Base-by-base conservation (phyloP, 192 early-diverging fungal genomes). In the Glomus cerebriforme region DNA sequence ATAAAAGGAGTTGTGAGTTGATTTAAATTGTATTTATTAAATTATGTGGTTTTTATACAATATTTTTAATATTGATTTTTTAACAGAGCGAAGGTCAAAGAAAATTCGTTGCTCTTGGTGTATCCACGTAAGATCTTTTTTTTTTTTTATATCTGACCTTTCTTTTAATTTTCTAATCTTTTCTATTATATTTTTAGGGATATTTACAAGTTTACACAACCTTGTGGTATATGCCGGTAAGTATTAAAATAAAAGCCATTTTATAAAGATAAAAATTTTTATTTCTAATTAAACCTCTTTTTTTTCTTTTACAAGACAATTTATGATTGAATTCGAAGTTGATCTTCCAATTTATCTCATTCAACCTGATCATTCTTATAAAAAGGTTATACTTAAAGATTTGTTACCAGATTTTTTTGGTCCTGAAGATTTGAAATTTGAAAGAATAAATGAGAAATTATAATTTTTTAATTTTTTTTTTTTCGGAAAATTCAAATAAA, bases 1-100 rank as follows among this genome's bases (percentile, higher is more conserved):
- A 89, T 92, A 12, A 97, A 95, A 79, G 96, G 96, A 29, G 92
- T 98, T 73, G 92, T 94, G 89, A 82, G 83, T 76, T 67, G 17
- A 17, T n/a, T 22, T 2, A 26, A 26, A 29, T 12, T 68, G 12
- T n/a, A 15, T 62, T 35, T 47, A 29, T 17, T 1, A 27, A 39
- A 9, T 9, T 1, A 12, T 12, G 10, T 43, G 39, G 39, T 43
- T 2, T 43, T 45, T 29, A 24, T 68, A 39, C 22, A 43, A 27
- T 8, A 6, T 35, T 59, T 59, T 47, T 31, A 43, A 26, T 31
- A 15, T 19, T 32, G n/a, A 22, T 59, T 63, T 58, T 19, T 62
- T 27, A 47, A 70, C 73, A 84, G 83, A 84, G 83, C 64, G 93
- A 93, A 76, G 96, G 96, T 19, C 87, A 95, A 70, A 83, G 77